Conservation (phyloP, 2,329 filamentous ascomycete species). For the Paecilomyces fulvus region DNA sequence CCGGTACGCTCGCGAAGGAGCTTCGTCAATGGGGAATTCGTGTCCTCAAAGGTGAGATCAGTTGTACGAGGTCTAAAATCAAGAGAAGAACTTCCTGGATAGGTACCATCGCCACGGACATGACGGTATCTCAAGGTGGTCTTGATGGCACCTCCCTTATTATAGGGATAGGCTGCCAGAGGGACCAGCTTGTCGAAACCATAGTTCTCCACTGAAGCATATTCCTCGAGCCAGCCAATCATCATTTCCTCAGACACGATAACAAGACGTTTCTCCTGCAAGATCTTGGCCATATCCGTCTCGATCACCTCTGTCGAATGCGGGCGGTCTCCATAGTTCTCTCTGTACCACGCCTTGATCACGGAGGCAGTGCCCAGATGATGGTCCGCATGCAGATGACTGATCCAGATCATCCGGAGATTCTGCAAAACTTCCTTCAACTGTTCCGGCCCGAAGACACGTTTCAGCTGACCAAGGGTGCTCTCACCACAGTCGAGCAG, state of each 20-base stretch:
- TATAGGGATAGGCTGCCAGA: conserved; percentile 32
- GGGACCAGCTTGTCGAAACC: conserved; percentile 54
- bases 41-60: conserved; percentile 18
- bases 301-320: conserved; percentile 33
- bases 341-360: conserved; percentile 69
- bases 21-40: conserved; percentile 21
- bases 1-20: conserved; percentile 47
- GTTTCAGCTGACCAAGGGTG: conserved; percentile 76
- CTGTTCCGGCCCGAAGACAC: conserved; percentile 59
- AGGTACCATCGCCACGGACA: conserved; percentile 17
- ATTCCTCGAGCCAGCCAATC: conserved; percentile 70
- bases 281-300: conserved; percentile 26
- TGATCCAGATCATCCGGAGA: conserved; percentile 80
- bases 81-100: conserved; percentile 9
- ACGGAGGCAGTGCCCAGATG: conserved; percentile 77
- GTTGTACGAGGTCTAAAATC: conserved; percentile 10
- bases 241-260: conserved; percentile 65
- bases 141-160: conserved; percentile 10
- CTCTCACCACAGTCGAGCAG: conserved; percentile 89
- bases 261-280: conserved; percentile 43
- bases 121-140: conserved; percentile 23
- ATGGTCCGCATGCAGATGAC: conserved; percentile 92
- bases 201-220: conserved; percentile 67
- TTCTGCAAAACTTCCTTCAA: conserved; percentile 65
- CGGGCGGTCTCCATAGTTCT: conserved; percentile 39